Percentiles rank a stretch among this genome's conserved stretches.
Conservation (phyloP, 257 asterid genomes). For the Ehretia macrophylla region DNA sequence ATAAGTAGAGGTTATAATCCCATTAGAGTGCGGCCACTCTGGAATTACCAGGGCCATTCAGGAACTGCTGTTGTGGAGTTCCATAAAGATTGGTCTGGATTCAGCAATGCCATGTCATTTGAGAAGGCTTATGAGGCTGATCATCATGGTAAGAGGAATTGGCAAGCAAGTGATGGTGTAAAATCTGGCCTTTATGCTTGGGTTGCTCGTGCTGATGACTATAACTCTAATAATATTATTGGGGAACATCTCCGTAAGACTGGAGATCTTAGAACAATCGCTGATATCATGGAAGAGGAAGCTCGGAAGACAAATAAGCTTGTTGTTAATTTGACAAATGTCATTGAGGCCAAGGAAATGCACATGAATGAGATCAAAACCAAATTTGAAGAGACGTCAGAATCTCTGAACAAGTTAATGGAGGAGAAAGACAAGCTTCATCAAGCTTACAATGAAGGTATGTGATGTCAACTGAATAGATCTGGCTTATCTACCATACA, state of each 20-base stretch:
- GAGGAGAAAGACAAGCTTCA: constrained; percentile 66
- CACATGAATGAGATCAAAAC: constrained; percentile 60
- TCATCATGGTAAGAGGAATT: constrained; percentile 42
- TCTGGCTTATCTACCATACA: constrained; percentile 7
- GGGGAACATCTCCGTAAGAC: constrained; percentile 76
- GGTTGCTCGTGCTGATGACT: constrained; percentile 91
- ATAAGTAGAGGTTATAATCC: constrained; percentile 40
- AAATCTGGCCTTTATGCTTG: constrained; percentile 61
- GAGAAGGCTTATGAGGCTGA: constrained; percentile 40
- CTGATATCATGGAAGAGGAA: constrained; percentile 81
- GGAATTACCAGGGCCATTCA: constrained; percentile 39
- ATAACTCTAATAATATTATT: constrained; percentile 39
- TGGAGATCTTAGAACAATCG: constrained; percentile 72
- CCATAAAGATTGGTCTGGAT: constrained; percentile 34
- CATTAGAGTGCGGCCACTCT: constrained; percentile 37
- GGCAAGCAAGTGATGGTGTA: constrained; percentile 22
- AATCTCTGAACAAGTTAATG: constrained; percentile 46
- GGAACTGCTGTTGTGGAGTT: constrained; percentile 55
- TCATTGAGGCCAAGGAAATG: constrained; percentile 63
- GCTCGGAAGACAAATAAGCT: constrained; percentile 66
- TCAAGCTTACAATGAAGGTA: constrained; percentile 76
- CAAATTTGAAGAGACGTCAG: constrained; percentile 65
- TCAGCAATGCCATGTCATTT: constrained; percentile 41
- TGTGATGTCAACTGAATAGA: constrained; percentile 8
- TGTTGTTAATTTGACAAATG: constrained; percentile 58